Evolutionary conservation across 768 basidiomycete species (phyloP), one percentile per base, ranked within the genome.

Genomic region (Leccinum uliginosum): DNA sequence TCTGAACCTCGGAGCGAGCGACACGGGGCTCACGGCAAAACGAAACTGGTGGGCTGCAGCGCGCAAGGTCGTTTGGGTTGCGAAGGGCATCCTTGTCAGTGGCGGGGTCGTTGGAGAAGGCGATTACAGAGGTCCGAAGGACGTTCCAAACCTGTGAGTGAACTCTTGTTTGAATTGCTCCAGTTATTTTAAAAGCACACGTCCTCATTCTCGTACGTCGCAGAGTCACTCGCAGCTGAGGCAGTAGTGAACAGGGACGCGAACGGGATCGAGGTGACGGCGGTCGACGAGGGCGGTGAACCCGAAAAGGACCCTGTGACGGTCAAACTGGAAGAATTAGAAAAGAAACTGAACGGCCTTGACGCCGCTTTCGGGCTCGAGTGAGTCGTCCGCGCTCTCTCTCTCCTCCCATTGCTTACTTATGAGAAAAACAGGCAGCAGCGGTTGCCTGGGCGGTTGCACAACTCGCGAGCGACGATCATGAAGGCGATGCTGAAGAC

Each of bases 41-140:
- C 74, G 89, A 40, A 90, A 92, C 61, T 91, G 91, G 91, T 90
- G 92, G 92, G 83, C 87, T 0, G 78, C 83, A 0, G 83, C 89
- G 12, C 75, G 86, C 32, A 91, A 95, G 70, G 75, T 94, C 3
- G 78, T 83, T 17, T 78, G 92, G 1, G 90, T 91, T 2, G 87
- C 90, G 3, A 90, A 90, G 66, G 86, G 84, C 0, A 67, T 93
- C 52, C 67, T 95, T 12, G 75, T 92, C 8, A 87, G 86, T 58
- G 81, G 89, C 2, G 89, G 89, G 0, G 84, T 82, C 0, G 70
- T 78, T n/a, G 71, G 76, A 6, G 78, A 83, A 45, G 78, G 78
- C 15, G 86, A 91, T 68, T 67, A 89, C 30, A 76, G 92, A 53
- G 84, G 83, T 1, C 89, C 92, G 0, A 76, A 75, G 60, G 92